Percentiles rank a stretch among this genome's conserved stretches.
phyloP scores from a whole-genome alignment of 78 protist species.

The Thecamonas trahens region DNA sequence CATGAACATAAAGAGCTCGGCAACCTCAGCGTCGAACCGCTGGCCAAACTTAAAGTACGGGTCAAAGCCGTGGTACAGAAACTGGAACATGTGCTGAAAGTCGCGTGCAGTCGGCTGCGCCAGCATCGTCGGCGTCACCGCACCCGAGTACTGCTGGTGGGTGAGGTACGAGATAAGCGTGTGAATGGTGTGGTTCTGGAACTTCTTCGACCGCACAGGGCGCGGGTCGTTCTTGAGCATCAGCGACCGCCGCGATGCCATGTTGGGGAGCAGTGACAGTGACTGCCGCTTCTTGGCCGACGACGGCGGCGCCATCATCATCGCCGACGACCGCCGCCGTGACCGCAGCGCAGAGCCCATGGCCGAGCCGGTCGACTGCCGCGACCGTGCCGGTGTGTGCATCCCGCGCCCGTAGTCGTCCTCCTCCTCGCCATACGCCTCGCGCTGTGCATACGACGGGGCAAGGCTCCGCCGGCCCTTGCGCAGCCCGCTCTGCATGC shows the following conservation, averaged over 20 bases:
- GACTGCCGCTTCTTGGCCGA: background rate
- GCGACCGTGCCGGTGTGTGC: background rate
- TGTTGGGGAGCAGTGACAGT: background rate
- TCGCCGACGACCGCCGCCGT: background rate
- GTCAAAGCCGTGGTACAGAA: background rate
- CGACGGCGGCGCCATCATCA: background rate
- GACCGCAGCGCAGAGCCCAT: background rate
- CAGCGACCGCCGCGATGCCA: background rate
- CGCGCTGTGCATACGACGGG: background rate
- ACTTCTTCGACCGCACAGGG: background rate
- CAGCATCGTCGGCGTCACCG: constrained; percentile 1
- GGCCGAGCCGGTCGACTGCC: background rate
- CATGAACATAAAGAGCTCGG: background rate
- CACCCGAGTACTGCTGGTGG: background rate
- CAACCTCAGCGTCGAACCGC: background rate
- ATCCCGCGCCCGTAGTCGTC: background rate
- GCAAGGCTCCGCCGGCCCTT: background rate
- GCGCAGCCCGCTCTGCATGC: background rate
- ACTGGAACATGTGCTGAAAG: background rate
- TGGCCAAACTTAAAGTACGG: background rate
- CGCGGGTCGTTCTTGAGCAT: background rate
- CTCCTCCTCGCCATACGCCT: background rate
- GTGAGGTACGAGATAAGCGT: background rate
- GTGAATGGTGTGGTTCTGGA: background rate
- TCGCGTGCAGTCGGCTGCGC: background rate